Base-by-base conservation (phyloP, 768 basidiomycete genomes). In the Psilocybe sp. region DNA sequence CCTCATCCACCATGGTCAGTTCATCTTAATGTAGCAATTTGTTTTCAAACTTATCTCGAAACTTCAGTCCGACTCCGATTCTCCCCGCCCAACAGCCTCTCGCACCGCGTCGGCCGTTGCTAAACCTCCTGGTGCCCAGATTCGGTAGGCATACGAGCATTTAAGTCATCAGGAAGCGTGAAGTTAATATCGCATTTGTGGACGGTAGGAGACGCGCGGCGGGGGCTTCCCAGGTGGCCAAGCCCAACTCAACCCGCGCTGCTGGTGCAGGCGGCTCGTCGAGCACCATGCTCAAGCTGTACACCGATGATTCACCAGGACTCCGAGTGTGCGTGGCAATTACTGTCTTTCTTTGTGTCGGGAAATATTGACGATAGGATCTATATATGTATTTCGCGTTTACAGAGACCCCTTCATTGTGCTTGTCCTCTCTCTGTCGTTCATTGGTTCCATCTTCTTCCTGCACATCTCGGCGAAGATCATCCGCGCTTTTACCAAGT, bases 401-500 rank as follows among this genome's bases (percentile, higher is more conserved):
- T 38, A 14, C 62, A 98, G 94, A 54, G 95, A 98, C 70, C 95
- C 95, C 4, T 98, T 92, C 74, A 94, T 97, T 60, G 94, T 97
- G 56, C 84, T 98, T 52, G 89, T 98, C 60, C 84, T 98, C 15
- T 96, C 95, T 33, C 82, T 98, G 46, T 91, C 91, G 15, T 98
- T 98, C 79, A 97, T 98, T 72, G 94, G 87, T 35, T 96, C 93
- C 50, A 96, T 97, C 66, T 97, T 98, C 84, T 97, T 96, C 86
- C 87, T 97, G 37, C 95, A 98, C 69, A 96, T 97, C 67, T 88
- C 92, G 39, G 92, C 94, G 59, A 96, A 96, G 75, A 77, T 96
- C 67, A 91, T 96, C 68, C 85, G 90, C 55, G 82, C 84, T 40
- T 92, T 96, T 70, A 87, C 90, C 57, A 93, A 92, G 69, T 94